These are phyloP conservation scores for Sclerotinia borealis DNA, from an alignment of 2,329 filamentous ascomycete genomes.

Conservation along the genomic window DNA sequence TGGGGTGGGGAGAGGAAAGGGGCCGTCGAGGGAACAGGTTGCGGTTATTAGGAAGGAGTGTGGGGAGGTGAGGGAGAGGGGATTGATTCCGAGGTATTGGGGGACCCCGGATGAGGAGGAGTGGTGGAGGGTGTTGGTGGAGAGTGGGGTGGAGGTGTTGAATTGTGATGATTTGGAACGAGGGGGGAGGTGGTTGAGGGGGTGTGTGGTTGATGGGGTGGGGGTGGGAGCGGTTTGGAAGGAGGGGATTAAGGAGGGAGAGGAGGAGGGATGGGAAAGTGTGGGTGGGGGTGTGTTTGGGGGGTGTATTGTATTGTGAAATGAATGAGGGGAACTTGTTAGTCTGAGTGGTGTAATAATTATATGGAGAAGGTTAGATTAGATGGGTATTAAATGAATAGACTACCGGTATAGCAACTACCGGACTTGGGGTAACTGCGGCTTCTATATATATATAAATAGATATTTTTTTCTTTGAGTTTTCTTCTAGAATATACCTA, in stretches of 20 bases:
- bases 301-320: background rate
- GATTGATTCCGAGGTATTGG: constrained; percentile 39
- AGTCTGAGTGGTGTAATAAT: background rate
- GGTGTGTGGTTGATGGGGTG: background rate
- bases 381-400: too few species aligned
- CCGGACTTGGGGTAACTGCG: too few species aligned
- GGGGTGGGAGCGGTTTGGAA: background rate
- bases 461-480: too few species aligned
- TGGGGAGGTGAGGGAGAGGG: constrained; percentile 32
- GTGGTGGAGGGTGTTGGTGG: constrained; percentile 36
- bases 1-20: background rate
- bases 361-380: too few species aligned
- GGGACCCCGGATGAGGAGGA: constrained; percentile 36
- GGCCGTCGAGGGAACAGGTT: constrained; percentile 20
- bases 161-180: constrained; percentile 35
- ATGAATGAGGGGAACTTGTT: background rate
- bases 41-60: constrained; percentile 23
- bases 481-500: too few species aligned
- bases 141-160: constrained; percentile 37
- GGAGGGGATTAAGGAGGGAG: background rate
- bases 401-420: too few species aligned
- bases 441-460: too few species aligned
- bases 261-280: background rate
- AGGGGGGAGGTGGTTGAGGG: constrained; percentile 1
- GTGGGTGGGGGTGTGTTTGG: background rate